phyloP scores from a whole-genome alignment of 2,329 filamentous ascomycete genomes.

The Pseudocercospora musae region DNA sequence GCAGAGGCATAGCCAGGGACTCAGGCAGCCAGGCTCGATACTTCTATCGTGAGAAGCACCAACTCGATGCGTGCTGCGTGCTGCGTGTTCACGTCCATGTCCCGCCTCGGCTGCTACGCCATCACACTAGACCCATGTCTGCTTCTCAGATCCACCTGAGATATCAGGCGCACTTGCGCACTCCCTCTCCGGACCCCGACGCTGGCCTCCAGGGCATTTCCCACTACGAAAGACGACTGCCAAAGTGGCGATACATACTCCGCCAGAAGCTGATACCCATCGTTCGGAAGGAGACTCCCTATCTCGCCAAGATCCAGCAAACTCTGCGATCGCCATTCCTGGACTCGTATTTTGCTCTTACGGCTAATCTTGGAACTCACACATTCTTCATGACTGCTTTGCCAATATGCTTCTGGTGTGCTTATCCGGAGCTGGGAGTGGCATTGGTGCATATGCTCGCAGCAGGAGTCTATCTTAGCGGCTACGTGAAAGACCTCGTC shows the following conservation, averaged over 20 bases:
- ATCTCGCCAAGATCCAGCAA: constrained; percentile 82
- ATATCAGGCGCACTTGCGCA: constrained; percentile 28
- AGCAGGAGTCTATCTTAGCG: constrained; percentile 66
- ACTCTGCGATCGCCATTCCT: constrained; percentile 75
- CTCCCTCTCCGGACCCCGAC: constrained; percentile 47
- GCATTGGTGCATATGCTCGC: constrained; percentile 63
- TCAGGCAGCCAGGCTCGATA: no score
- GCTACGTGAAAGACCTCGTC: constrained; percentile 90
- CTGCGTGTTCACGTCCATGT: constrained; percentile 6
- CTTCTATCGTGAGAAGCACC: background rate
- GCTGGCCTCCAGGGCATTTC: constrained; percentile 78
- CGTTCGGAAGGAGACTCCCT: constrained; percentile 91
- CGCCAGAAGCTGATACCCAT: constrained; percentile 80
- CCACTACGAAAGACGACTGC: constrained; percentile 63
- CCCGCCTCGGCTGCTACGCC: constrained; percentile 15
- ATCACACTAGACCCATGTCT: constrained; percentile 20
- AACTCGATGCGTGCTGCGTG: no score
- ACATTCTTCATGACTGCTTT: constrained; percentile 98
- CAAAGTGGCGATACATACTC: constrained; percentile 81
- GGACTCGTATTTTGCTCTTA: constrained; percentile 95
- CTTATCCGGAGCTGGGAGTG: constrained; percentile 78
- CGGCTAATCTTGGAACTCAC: constrained; percentile 93
- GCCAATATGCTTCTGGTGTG: constrained; percentile 95
- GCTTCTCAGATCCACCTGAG: constrained; percentile 14
- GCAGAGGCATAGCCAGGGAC: no score